Evolutionary conservation across 1,284 basidiomycete species (phyloP), one percentile per base, ranked within the genome.

Genomic region (Austroboletus niveus): DNA sequence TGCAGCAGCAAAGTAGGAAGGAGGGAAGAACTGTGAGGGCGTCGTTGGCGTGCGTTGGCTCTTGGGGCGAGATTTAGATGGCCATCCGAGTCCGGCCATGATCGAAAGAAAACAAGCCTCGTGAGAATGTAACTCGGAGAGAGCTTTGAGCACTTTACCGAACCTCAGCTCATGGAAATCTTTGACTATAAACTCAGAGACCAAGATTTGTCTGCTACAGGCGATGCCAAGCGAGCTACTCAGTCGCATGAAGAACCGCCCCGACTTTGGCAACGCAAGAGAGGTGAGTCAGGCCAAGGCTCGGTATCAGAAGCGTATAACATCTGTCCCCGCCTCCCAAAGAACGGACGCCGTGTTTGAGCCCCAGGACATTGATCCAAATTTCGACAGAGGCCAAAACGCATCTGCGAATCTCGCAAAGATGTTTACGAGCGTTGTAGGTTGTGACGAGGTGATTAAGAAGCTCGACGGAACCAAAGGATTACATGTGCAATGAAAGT

Each of bases 241-340:
- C 5, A 71, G 69, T 41, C 79, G 82, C 5, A 68, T 69, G 42
- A 74, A 79, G 42, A 79, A 75, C 49, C 74, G 68, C 7, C 82
- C 84, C 5, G 84, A 85, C 63, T 86, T 70, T 1, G 85, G 85
- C 2, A 84, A 79, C 56, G 82, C 87, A 6, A 84, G 87, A 57
- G 87, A 87, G 5, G 69, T 87, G 7, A 69, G 71, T 0, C 60
- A 72, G 32, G 83, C 84, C 0, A 87, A 87, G 57, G 60, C 56
- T 8, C 71, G 71, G 17, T 79, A 76, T 56, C 73, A 79, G 55
- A 61, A 68, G 30, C 78, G 84, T 8, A 71, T 73, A 54, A 63
- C 65, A 5, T 59, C 63, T 5, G 22, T 5, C 22, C 22, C 4
- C 17, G 47, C 61, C 10, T 46, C 59, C 4, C 51, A 73, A 38